Evolutionary conservation across 2,329 filamentous ascomycete species (phyloP).

Genomic region (Aureobasidium uvarum): DNA sequence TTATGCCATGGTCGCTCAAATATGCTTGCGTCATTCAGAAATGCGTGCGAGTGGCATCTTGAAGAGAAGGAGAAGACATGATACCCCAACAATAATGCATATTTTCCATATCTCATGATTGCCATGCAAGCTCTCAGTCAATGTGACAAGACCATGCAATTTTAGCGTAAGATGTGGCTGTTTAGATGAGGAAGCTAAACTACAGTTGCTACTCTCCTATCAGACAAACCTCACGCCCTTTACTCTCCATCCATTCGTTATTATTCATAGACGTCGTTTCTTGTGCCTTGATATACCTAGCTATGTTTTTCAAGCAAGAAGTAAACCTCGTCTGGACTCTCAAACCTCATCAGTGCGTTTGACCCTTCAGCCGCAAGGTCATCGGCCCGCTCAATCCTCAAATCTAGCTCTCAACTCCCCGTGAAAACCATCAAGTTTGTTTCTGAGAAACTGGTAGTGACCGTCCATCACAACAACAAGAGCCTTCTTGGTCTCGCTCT

Average conservation of each 20-base stretch:
- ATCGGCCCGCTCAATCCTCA: background rate
- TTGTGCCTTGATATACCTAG: background rate
- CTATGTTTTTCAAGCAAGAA: background rate
- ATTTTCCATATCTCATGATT: background rate
- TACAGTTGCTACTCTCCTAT: too few relatives aligned
- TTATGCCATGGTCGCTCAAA: background rate
- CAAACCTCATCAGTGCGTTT: background rate
- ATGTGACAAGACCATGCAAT: too few relatives aligned
- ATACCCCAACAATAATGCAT: too few relatives aligned
- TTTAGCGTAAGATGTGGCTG: too few relatives aligned
- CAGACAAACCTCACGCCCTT: too few relatives aligned
- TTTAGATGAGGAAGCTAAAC: too few relatives aligned
- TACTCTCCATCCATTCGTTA: too few relatives aligned
- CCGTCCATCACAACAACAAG: background rate
- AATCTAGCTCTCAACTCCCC: background rate
- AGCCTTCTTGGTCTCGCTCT: conserved; percentile 8
- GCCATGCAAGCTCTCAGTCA: too few relatives aligned
- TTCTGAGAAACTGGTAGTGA: background rate
- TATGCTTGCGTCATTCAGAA: background rate
- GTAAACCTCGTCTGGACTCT: background rate
- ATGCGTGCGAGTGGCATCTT: background rate
- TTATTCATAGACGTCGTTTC: background rate
- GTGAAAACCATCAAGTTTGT: background rate
- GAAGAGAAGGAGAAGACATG: background rate
- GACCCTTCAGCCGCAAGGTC: too few relatives aligned